A percentile compares a stretch with the other conserved stretches of the same genome.
Evolutionary conservation across 495 filamentous ascomycete genomes (phyloP).

Genomic region (Elaphomyces granulatus): DNA sequence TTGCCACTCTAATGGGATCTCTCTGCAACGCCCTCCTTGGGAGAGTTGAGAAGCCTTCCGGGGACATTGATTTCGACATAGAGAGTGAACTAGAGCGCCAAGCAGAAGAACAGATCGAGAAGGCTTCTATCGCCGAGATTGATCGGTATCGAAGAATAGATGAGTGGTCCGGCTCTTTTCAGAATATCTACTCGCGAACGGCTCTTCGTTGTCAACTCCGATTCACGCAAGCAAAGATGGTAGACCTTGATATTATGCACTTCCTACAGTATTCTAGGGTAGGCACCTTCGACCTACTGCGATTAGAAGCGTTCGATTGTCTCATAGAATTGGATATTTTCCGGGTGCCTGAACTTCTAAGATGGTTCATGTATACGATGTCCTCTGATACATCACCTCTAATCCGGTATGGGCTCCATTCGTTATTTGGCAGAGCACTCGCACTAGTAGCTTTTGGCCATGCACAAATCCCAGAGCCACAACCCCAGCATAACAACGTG

Average conservation of each 20-base stretch:
- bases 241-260: slow-evolving; percentile 43
- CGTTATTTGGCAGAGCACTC: slow-evolving; percentile 53
- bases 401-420: slow-evolving; percentile 54
- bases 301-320: slow-evolving; percentile 68
- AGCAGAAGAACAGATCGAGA: slow-evolving; percentile 49
- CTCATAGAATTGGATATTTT: slow-evolving; percentile 67
- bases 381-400: slow-evolving; percentile 70
- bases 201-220: slow-evolving; percentile 63
- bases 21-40: slow-evolving; percentile 64
- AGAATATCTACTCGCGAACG: slow-evolving; percentile 77
- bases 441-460: slow-evolving; percentile 72
- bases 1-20: slow-evolving; percentile 65
- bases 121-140: slow-evolving; percentile 65
- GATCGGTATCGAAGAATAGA: slow-evolving; percentile 85
- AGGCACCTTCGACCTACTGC: slow-evolving; percentile 64
- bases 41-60: slow-evolving; percentile 23
- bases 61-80: slow-evolving; percentile 35
- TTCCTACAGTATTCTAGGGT: slow-evolving; percentile 71
- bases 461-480: slow-evolving; percentile 13
- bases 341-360: slow-evolving; percentile 43
- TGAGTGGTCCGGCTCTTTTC: slow-evolving; percentile 81
- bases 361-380: slow-evolving; percentile 55
- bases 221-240: slow-evolving; percentile 57
- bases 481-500: slow-evolving; percentile 40
- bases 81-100: slow-evolving; percentile 35